Evolutionary conservation across 306 rosid genomes (phyloP).

Genomic region (Vigna angularis): DNA sequence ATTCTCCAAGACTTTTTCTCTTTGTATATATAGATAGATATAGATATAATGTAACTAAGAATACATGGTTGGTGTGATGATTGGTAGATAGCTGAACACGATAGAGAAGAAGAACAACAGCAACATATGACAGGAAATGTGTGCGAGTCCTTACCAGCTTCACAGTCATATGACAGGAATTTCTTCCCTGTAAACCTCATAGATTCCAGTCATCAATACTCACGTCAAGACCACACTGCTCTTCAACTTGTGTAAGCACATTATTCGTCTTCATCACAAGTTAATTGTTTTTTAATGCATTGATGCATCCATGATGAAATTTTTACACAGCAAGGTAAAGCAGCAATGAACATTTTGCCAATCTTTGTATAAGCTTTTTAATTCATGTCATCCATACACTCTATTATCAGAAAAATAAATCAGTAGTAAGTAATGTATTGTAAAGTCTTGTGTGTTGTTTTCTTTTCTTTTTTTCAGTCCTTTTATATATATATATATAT

Average conservation of each 20-base stretch:
- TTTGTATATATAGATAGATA: no score
- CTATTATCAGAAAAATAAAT: no score
- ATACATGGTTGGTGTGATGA: conserved; percentile 2
- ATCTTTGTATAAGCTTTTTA: no score
- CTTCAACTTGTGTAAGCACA: conserved; percentile 75
- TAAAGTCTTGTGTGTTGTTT: no score
- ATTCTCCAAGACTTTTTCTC: neutral
- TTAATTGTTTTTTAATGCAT: neutral
- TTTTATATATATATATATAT: no score
- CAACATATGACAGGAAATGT: conserved; percentile 52
- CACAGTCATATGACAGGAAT: conserved; percentile 60
- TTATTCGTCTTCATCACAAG: neutral
- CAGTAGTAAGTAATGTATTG: no score
- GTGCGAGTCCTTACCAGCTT: conserved; percentile 46
- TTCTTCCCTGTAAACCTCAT: conserved; percentile 63
- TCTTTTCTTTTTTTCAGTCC: no score
- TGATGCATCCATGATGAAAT: no score
- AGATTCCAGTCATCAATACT: conserved; percentile 60
- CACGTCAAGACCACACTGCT: conserved; percentile 66
- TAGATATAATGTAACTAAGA: neutral
- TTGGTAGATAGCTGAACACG: conserved; percentile 71
- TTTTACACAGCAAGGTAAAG: no score
- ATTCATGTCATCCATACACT: no score
- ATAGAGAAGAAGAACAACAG: conserved; percentile 54
- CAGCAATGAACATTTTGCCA: no score